A percentile compares a stretch with the other conserved stretches of the same genome.
phyloP scores from a whole-genome alignment of 495 filamentous ascomycete species.

The Penicillium macrosclerotiorum region DNA sequence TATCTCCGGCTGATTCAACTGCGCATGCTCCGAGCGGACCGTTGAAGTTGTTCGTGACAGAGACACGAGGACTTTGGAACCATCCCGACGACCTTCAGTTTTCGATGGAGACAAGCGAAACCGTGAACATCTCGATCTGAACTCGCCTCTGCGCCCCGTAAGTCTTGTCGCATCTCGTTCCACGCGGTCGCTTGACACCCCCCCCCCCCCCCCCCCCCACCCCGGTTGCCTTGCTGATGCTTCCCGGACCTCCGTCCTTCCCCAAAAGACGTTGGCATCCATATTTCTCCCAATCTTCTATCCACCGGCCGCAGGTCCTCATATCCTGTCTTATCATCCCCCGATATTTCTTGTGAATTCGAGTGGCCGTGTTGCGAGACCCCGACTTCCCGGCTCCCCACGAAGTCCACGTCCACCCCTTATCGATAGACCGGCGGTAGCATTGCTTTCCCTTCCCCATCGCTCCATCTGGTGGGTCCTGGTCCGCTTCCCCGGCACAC shows the following conservation, averaged over 20 bases:
- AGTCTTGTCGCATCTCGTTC: no score
- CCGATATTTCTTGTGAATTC: constrained; percentile 1
- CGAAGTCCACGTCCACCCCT: no score
- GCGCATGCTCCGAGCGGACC: constrained; percentile 11
- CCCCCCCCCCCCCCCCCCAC: background rate
- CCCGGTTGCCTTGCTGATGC: constrained; percentile 21
- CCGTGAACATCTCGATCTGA: constrained; percentile 3
- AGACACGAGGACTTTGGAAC: background rate
- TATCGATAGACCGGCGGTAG: constrained; percentile 15
- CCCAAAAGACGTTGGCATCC: constrained; percentile 10
- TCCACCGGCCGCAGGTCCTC: constrained; percentile 27
- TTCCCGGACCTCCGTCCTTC: background rate
- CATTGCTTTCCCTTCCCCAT: constrained; percentile 10
- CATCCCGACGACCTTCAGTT: background rate
- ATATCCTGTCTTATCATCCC: constrained; percentile 11
- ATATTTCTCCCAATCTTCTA: background rate
- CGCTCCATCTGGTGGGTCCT: constrained; percentile 22
- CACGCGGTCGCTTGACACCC: no score
- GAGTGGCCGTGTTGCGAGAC: no score
- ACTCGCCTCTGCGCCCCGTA: no score
- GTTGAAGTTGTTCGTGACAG: background rate
- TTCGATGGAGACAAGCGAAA: constrained; percentile 11
- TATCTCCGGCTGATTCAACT: constrained; percentile 38
- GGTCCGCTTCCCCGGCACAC: constrained; percentile 14
- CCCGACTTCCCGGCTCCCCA: no score